Evolutionary conservation across 2,329 filamentous ascomycete genomes (phyloP).

Genomic region (Trichophyton schoenleinii): DNA sequence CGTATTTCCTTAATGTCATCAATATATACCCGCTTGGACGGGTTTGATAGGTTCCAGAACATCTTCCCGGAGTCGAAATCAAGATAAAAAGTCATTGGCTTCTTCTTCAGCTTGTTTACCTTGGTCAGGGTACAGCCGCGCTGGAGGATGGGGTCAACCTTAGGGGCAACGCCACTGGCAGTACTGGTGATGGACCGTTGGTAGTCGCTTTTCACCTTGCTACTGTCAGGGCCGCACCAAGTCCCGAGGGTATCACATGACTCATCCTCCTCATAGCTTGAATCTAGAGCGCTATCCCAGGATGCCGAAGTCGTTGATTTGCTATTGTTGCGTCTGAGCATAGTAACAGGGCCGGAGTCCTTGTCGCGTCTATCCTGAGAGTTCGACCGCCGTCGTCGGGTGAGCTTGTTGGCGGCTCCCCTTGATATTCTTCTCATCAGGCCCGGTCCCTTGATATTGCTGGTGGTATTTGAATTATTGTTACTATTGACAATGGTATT

Average conservation of each 20-base stretch:
- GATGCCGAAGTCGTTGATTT: slow-evolving; percentile 53
- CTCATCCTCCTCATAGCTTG: slow-evolving; percentile 35
- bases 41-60: slow-evolving; percentile 67
- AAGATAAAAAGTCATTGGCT: slow-evolving; percentile 61
- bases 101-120: slow-evolving; percentile 69
- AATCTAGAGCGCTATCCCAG: slow-evolving; percentile 32
- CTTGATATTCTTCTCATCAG: slow-evolving; percentile 79
- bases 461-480: neutral
- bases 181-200: slow-evolving; percentile 23
- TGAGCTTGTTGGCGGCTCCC: slow-evolving; percentile 58
- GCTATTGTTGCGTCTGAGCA: slow-evolving; percentile 80
- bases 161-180: slow-evolving; percentile 42
- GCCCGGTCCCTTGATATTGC: slow-evolving; percentile 41
- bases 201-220: slow-evolving; percentile 28
- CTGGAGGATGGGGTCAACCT: slow-evolving; percentile 63
- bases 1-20: slow-evolving; percentile 91
- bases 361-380: slow-evolving; percentile 68
- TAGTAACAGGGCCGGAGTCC: slow-evolving; percentile 77
- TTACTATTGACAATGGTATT: slow-evolving; percentile 24
- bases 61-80: slow-evolving; percentile 78
- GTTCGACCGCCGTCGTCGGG: slow-evolving; percentile 62
- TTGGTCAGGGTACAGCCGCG: slow-evolving; percentile 69
- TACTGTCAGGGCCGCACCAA: slow-evolving; percentile 31
- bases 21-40: slow-evolving; percentile 77
- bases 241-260: slow-evolving; percentile 33